These are phyloP conservation scores for Leishmania braziliensis DNA, from an alignment of 208 protist genomes.

Conservation along the genomic window DNA sequence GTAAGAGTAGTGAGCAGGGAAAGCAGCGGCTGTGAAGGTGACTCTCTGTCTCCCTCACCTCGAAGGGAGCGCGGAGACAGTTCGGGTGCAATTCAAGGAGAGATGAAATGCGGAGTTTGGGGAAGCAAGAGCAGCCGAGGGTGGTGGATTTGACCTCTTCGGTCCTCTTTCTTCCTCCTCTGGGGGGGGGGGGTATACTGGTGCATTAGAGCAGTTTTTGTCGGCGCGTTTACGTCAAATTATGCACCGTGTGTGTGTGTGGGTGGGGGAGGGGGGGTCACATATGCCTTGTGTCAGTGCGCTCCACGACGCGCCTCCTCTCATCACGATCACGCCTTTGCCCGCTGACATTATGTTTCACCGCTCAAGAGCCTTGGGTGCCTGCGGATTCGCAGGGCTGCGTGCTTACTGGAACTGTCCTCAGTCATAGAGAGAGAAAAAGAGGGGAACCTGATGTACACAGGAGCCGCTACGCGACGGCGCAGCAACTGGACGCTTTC, in stretches of 20 bases:
- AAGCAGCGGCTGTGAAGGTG: background rate
- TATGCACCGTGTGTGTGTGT: background rate
- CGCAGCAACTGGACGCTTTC: slow-evolving; percentile 17
- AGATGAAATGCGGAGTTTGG: background rate
- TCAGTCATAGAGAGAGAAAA: background rate
- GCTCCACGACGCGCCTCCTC: background rate
- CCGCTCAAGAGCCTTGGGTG: background rate
- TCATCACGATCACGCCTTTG: background rate
- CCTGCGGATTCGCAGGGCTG: background rate
- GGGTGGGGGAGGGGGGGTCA: too few relatives aligned
- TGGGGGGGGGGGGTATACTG: background rate
- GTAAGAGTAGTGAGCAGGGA: background rate
- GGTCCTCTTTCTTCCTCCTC: background rate
- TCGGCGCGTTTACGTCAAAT: background rate
- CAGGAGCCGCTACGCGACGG: background rate
- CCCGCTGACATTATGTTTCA: background rate
- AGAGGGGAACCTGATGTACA: background rate
- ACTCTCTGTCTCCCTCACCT: background rate
- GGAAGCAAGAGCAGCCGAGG: background rate
- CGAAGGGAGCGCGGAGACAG: background rate
- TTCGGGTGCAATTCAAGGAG: background rate
- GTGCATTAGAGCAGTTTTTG: background rate
- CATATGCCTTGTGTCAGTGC: background rate
- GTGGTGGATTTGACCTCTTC: background rate
- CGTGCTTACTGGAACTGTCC: background rate